These are phyloP conservation scores for Mycena filopes DNA, from an alignment of 768 basidiomycete species.

Conservation along the genomic window DNA sequence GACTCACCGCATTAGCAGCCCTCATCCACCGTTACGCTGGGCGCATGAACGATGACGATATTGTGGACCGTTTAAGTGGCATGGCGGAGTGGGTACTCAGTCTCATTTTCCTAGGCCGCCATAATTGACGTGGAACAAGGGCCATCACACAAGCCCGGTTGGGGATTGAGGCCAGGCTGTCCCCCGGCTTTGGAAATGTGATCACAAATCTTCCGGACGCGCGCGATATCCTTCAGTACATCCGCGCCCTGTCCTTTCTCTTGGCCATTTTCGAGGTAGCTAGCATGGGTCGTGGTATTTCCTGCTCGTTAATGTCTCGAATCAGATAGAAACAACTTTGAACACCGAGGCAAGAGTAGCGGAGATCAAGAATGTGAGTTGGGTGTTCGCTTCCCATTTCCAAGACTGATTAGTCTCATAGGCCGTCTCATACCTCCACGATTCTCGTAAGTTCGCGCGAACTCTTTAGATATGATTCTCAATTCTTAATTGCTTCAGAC, in stretches of 20 bases:
- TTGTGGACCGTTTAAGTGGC: not conserved
- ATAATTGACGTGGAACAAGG: not conserved
- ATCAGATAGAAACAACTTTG: not conserved
- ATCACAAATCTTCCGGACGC: not conserved
- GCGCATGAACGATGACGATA: not conserved
- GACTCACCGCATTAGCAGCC: not conserved
- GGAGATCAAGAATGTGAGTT: not conserved
- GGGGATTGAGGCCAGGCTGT: not conserved
- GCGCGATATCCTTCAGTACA: not conserved
- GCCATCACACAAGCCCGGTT: not conserved
- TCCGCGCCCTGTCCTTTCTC: not conserved
- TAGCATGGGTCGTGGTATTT: not conserved
- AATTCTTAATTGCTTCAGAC: not conserved
- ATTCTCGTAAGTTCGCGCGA: not conserved
- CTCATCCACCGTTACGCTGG: not conserved
- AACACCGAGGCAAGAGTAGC: not conserved
- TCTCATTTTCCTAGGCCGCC: not conserved
- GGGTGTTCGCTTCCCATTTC: not conserved
- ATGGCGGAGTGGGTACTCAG: not conserved
- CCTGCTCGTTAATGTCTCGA: too few relatives aligned
- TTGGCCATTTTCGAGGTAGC: conserved; percentile 3
- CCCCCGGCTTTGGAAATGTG: not conserved
- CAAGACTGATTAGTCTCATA: not conserved
- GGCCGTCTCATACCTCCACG: not conserved
- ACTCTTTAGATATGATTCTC: not conserved